Evolutionary conservation across 768 basidiomycete genomes (phyloP).

Genomic region (Xerocomellus intermedius): DNA sequence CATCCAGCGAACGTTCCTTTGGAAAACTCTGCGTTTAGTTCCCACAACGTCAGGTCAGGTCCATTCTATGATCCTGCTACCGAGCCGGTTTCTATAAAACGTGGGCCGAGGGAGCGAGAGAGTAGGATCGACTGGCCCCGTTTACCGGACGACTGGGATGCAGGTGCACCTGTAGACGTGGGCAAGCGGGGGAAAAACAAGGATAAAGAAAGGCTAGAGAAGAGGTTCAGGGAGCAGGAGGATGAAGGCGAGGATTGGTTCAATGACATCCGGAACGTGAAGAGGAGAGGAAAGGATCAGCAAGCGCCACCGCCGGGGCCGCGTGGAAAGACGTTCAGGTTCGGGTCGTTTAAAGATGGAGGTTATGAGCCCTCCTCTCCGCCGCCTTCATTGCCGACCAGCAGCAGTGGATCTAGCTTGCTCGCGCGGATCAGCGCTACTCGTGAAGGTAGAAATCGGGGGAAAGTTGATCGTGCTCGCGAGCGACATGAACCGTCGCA

Average conservation of each 20-base stretch:
- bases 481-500: constrained; percentile 6
- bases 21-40: constrained; percentile 69
- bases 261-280: constrained; percentile 34
- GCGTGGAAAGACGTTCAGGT: constrained; percentile 36
- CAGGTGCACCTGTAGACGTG: constrained; percentile 53
- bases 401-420: constrained; percentile 28
- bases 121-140: constrained; percentile 22
- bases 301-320: constrained; percentile 6
- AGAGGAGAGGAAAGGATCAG: constrained; percentile 25
- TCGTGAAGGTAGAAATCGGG: constrained; percentile 4
- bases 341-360: constrained; percentile 36
- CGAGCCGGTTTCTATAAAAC: constrained; percentile 32
- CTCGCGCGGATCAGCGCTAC: constrained; percentile 35
- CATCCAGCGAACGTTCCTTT: constrained; percentile 41
- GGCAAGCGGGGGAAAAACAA: constrained; percentile 65
- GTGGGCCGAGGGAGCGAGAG: constrained; percentile 38
- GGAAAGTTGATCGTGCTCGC: constrained; percentile 2
- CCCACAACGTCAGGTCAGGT: constrained; percentile 56
- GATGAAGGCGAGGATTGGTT: constrained; percentile 75
- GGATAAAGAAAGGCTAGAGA: constrained; percentile 53
- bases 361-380: constrained; percentile 21
- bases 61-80: constrained; percentile 58
- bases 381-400: constrained; percentile 14
- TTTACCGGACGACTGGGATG: constrained; percentile 46
- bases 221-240: constrained; percentile 46